phyloP scores from a whole-genome alignment of 2,329 filamentous ascomycete genomes.

The Aspergillus sp. region DNA sequence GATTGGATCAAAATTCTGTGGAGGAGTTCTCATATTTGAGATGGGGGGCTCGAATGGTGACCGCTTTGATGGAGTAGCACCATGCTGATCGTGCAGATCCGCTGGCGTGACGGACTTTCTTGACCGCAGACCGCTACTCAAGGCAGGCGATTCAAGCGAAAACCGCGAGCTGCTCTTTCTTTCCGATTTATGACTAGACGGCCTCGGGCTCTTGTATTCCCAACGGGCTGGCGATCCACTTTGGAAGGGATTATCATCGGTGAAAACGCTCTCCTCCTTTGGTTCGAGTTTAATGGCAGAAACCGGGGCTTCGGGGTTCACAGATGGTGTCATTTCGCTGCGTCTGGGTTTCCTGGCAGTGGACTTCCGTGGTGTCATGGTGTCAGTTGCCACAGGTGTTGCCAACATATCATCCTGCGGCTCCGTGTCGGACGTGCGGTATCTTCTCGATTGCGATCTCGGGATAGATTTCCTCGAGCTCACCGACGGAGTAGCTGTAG shows the following conservation, averaged over 20 bases:
- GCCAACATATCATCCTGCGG: conserved; percentile 33
- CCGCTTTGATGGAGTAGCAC: conserved; percentile 56
- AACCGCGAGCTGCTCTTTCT: conserved; percentile 54
- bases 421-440: conserved; percentile 34
- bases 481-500: conserved; percentile 29
- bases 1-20: conserved; percentile 43
- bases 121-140: conserved; percentile 29
- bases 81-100: conserved; percentile 53
- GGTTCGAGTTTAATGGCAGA: conserved; percentile 47
- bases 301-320: conserved; percentile 38
- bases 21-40: conserved; percentile 35
- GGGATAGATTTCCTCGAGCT: conserved; percentile 35
- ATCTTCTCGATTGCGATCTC: conserved; percentile 37
- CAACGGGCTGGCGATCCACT: conserved; percentile 68
- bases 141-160: conserved; percentile 32
- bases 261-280: conserved; percentile 69
- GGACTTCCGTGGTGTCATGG: conserved; percentile 41
- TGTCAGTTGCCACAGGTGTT: conserved; percentile 40
- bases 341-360: conserved; percentile 56
- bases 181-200: conserved; percentile 32
- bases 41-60: conserved; percentile 60
- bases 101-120: conserved; percentile 36
- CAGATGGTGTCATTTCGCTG: conserved; percentile 46
- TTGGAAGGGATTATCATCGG: conserved; percentile 90
- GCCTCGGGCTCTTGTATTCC: conserved; percentile 47